phyloP scores from a whole-genome alignment of 2,329 filamentous ascomycete genomes.

The Talaromyces rugulosus region DNA sequence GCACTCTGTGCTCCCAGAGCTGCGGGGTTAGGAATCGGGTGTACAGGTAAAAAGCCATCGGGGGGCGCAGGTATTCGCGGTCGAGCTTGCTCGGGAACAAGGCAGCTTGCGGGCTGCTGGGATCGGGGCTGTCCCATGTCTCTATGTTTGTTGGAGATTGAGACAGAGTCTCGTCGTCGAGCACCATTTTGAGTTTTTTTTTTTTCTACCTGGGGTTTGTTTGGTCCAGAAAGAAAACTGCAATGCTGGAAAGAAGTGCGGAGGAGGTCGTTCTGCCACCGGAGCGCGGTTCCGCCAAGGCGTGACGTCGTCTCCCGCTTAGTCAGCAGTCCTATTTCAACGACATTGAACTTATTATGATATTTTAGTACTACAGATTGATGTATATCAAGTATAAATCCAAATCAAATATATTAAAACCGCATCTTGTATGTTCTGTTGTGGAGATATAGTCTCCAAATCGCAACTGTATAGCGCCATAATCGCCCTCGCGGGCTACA shows the following conservation, averaged over 20 bases:
- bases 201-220: neutral
- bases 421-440: neutral
- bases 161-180: conserved; percentile 2
- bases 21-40: neutral
- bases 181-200: neutral
- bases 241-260: neutral
- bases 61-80: conserved; percentile 7
- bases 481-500: conserved; percentile 14
- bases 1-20: conserved; percentile 8
- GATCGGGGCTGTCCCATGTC: conserved; percentile 11
- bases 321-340: conserved; percentile 1
- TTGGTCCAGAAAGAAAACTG: neutral
- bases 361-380: neutral
- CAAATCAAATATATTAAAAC: neutral
- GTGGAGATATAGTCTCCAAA: neutral
- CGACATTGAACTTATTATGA: neutral
- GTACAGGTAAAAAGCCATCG: conserved; percentile 7
- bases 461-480: neutral
- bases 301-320: conserved; percentile 4
- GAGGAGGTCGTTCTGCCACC: neutral
- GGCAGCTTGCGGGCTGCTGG: conserved; percentile 7
- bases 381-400: neutral
- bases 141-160: conserved; percentile 5
- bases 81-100: conserved; percentile 9
- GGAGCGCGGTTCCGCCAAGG: neutral